Conservation (phyloP, 257 asterid species). For the Dorcoceras hygrometricum region DNA sequence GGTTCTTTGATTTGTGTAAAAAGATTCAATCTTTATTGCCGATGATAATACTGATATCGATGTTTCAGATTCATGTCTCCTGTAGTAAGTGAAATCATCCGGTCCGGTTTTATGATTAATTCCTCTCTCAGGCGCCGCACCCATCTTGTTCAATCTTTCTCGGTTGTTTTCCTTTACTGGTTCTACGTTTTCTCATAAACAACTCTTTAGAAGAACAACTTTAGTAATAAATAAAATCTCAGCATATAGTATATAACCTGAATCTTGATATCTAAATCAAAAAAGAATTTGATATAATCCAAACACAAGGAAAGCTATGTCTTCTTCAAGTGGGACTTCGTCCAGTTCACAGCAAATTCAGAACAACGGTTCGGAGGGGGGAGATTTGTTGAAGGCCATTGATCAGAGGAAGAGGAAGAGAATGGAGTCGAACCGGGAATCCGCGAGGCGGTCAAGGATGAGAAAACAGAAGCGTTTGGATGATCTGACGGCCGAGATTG, state of each 20-base stretch:
- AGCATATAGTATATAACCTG: too few species aligned
- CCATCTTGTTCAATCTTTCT: constrained; percentile 91
- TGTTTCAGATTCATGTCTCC: constrained; percentile 66
- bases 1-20: not conserved
- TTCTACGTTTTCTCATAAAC: constrained; percentile 76
- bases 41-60: constrained; percentile 20
- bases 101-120: constrained; percentile 59
- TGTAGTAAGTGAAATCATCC: constrained; percentile 71
- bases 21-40: constrained; percentile 33
- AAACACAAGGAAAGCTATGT: constrained; percentile 36
- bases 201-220: not conserved
- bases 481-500: constrained; percentile 54
- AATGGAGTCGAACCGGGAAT: constrained; percentile 85
- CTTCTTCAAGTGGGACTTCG: constrained; percentile 62
- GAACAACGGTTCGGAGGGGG: constrained; percentile 52
- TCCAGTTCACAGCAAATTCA: constrained; percentile 48
- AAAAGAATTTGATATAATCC: too few species aligned
- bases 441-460: constrained; percentile 86
- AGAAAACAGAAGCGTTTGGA: constrained; percentile 82
- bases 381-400: constrained; percentile 38
- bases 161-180: constrained; percentile 94
- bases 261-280: too few species aligned
- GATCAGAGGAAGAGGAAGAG: constrained; percentile 71
- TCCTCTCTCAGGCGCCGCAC: constrained; percentile 68
- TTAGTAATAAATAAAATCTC: not conserved